Conservation (phyloP, 257 asterid species). For the Scutellaria galericulata region DNA sequence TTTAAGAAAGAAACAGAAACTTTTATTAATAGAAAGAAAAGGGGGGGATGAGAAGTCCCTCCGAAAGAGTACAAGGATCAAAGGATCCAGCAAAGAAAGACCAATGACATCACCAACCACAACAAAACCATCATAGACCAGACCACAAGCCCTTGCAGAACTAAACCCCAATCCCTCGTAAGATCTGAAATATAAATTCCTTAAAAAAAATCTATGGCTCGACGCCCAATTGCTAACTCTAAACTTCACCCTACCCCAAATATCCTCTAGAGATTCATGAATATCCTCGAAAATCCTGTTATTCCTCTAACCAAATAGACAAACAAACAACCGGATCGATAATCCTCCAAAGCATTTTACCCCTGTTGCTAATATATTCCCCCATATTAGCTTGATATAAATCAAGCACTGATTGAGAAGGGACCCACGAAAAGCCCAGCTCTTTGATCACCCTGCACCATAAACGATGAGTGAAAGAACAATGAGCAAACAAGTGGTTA, state of each 20-base stretch:
- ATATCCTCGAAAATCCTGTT: background rate
- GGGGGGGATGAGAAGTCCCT: background rate
- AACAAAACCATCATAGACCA: no score
- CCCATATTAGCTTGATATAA: no score
- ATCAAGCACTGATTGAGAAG: no score
- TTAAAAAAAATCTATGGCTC: background rate
- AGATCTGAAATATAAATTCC: background rate
- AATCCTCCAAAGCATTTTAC: background rate
- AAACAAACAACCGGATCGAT: background rate
- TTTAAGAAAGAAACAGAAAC: background rate
- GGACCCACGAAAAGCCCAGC: no score
- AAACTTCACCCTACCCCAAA: background rate
- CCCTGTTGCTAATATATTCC: no score
- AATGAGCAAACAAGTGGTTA: no score
- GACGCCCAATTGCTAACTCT: background rate
- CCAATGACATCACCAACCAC: background rate
- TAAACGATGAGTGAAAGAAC: no score
- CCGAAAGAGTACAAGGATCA: background rate
- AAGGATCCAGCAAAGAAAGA: no score
- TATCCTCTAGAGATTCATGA: background rate
- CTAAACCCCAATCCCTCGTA: background rate
- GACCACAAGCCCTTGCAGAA: no score
- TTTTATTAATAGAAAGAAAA: no score
- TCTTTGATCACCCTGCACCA: no score
- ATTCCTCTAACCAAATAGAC: background rate